Conservation (phyloP, 2,329 filamentous ascomycete genomes). For the Botryotinia calthae region DNA sequence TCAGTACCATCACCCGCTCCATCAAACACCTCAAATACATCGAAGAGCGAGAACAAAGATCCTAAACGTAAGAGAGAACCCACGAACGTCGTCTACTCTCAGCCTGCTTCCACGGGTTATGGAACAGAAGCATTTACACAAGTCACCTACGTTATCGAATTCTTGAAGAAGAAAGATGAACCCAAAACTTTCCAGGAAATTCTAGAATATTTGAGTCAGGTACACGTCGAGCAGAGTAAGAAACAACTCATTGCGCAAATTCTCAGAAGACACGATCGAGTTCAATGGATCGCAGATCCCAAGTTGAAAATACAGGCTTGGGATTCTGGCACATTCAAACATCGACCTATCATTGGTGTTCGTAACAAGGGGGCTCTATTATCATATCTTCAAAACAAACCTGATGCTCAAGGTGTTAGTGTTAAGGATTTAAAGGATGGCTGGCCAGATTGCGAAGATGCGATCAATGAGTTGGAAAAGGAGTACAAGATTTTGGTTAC, state of each 20-base stretch:
- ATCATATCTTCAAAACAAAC: slow-evolving; percentile 75
- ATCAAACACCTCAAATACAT: slow-evolving; percentile 53
- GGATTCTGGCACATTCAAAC: slow-evolving; percentile 70
- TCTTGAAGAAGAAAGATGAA: slow-evolving; percentile 70
- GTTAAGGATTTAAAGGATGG: slow-evolving; percentile 95
- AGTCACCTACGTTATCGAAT: slow-evolving; percentile 81
- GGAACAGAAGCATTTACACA: slow-evolving; percentile 82
- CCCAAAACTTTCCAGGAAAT: slow-evolving; percentile 73
- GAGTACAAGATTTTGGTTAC: slow-evolving; percentile 81
- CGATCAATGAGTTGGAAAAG: slow-evolving; percentile 73
- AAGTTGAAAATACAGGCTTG: slow-evolving; percentile 65
- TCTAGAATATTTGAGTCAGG: slow-evolving; percentile 74
- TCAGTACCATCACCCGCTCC: slow-evolving; percentile 63
- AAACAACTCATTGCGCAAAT: slow-evolving; percentile 65
- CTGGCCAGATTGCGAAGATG: slow-evolving; percentile 80
- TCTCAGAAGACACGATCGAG: slow-evolving; percentile 61
- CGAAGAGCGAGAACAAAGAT: slow-evolving; percentile 57
- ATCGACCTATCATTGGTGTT: slow-evolving; percentile 82
- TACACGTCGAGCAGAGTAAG: slow-evolving; percentile 57
- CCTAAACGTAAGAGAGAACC: slow-evolving; percentile 56
- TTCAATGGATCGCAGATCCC: slow-evolving; percentile 55
- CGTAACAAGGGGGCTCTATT: slow-evolving; percentile 74
- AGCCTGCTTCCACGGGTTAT: slow-evolving; percentile 71
- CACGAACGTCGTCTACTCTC: slow-evolving; percentile 66
- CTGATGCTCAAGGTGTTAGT: slow-evolving; percentile 73